Evolutionary conservation across 169 alveolate genomes (phyloP), one percentile per base, ranked within the genome.

Genomic region (Plasmodium inui): DNA sequence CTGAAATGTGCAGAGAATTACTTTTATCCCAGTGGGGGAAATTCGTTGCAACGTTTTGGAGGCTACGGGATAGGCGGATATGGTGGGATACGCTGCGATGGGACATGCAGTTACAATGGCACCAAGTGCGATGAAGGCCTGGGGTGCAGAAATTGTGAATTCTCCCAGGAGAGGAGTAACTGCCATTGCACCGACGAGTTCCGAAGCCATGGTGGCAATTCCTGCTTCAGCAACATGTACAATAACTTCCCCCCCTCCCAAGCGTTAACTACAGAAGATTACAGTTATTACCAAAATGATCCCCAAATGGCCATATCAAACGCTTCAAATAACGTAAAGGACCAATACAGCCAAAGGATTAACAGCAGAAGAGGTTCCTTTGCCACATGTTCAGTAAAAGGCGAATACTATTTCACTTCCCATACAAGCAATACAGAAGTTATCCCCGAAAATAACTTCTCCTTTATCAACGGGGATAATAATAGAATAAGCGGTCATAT

Each of bases 271-370:
- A 17, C 46, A 17, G 34, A 84, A 71, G 78, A 71, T 39, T 17
- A 6, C 39, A 44, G 9, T 70, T 14, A 53, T 5, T 39, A n/a
- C 74, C 72, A 14, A 37, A 22, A 44, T 84, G 57, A 70, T 84
- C n/a, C 55, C 14, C 79, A 84, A 41, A 44, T 41, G 26, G 76
- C 0, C 1, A 84, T 81, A 26, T 28, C 74, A 82, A 71, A 14
- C 22, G 37, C 53, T 17, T 22, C 44, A 85, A 17, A 74, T 74
- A 85, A 76, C 44, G 50, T 7, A 57, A 85, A 85, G 53, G 57
- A 8, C 14, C 72, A 85, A 4, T 14, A 26, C 28, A 76, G 61
- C 17, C n/a, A 14, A n/a, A 53, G 17, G n/a, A 28, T 53, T 85
- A n/a, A 10, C 67, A 70, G 76, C 26, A 55, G 17, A 74, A 76